Evolutionary conservation across 2,329 filamentous ascomycete genomes (phyloP).

Genomic region (Trichoderma asperellum): DNA sequence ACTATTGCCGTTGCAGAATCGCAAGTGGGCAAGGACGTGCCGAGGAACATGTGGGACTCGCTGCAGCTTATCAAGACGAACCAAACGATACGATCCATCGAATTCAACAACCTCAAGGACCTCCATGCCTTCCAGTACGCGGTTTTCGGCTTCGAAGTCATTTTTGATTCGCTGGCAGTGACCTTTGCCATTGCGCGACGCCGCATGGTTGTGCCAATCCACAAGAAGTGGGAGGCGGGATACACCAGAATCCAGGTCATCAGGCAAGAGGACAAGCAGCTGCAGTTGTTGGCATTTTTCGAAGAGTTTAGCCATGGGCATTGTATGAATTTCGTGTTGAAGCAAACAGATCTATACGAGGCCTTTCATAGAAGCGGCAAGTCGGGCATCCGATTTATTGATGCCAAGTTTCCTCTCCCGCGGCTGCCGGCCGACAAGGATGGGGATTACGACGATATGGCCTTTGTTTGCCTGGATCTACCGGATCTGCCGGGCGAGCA

Average conservation of each 20-base stretch:
- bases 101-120: conserved; percentile 67
- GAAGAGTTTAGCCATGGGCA: conserved; percentile 84
- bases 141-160: conserved; percentile 77
- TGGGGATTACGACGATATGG: conserved; percentile 61
- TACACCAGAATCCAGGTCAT: conserved; percentile 80
- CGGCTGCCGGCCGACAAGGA: conserved; percentile 58
- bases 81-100: conserved; percentile 72
- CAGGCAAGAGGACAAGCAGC: conserved; percentile 67
- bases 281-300: conserved; percentile 85
- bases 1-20: conserved; percentile 75
- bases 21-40: conserved; percentile 63
- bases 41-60: conserved; percentile 65
- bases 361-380: conserved; percentile 66
- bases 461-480: conserved; percentile 83
- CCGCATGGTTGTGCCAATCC: conserved; percentile 87
- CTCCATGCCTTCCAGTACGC: conserved; percentile 79
- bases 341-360: conserved; percentile 83
- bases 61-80: conserved; percentile 60
- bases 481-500: conserved; percentile 90
- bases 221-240: conserved; percentile 92
- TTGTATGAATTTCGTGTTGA: conserved; percentile 86
- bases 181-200: conserved; percentile 81
- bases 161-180: conserved; percentile 72
- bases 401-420: conserved; percentile 88
- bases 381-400: conserved; percentile 75